Percentiles rank a stretch among this genome's conserved stretches.
These are phyloP conservation scores for Eimeria sp. DNA, from an alignment of 169 alveolate species.

Conservation along the genomic window DNA sequence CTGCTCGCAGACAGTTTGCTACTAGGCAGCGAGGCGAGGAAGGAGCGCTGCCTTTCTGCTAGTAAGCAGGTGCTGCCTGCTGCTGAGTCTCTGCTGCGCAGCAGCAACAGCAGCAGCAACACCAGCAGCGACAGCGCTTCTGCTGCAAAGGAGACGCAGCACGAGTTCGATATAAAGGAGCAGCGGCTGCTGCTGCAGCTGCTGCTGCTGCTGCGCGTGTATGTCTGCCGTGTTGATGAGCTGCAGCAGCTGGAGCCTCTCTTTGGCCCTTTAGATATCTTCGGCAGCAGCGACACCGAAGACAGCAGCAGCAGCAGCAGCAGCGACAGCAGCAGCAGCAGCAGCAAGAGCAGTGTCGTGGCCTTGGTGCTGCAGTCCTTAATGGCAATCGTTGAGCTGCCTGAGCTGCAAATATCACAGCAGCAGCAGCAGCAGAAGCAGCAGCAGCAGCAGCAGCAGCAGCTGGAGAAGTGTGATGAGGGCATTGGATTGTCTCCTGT, in stretches of 20 bases:
- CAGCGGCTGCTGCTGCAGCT: slow-evolving; percentile 68
- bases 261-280: slow-evolving; percentile 28
- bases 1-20: slow-evolving; percentile 34
- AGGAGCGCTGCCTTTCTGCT: slow-evolving; percentile 25
- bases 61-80: slow-evolving; percentile 40
- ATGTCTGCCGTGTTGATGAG: not conserved
- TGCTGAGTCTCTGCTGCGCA: slow-evolving; percentile 11
- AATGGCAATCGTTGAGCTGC: slow-evolving; percentile 42
- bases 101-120: slow-evolving; percentile 36
- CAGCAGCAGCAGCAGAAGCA: slow-evolving; percentile 66
- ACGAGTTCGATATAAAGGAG: slow-evolving; percentile 14
- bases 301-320: slow-evolving; percentile 32
- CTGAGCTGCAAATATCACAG: slow-evolving; percentile 14
- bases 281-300: not conserved
- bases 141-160: not conserved
- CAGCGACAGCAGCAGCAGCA: slow-evolving; percentile 56
- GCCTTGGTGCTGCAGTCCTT: slow-evolving; percentile 35
- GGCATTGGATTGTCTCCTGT: slow-evolving; percentile 7
- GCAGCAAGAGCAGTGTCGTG: slow-evolving; percentile 42
- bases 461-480: not conserved
- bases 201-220: slow-evolving; percentile 68
- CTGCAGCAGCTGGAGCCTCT: slow-evolving; percentile 29
- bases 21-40: slow-evolving; percentile 20
- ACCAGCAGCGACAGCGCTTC: slow-evolving; percentile 12
- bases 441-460: slow-evolving; percentile 17